These are phyloP conservation scores for Phialophora macrospora DNA, from an alignment of 2,329 filamentous ascomycete genomes.

Conservation along the genomic window DNA sequence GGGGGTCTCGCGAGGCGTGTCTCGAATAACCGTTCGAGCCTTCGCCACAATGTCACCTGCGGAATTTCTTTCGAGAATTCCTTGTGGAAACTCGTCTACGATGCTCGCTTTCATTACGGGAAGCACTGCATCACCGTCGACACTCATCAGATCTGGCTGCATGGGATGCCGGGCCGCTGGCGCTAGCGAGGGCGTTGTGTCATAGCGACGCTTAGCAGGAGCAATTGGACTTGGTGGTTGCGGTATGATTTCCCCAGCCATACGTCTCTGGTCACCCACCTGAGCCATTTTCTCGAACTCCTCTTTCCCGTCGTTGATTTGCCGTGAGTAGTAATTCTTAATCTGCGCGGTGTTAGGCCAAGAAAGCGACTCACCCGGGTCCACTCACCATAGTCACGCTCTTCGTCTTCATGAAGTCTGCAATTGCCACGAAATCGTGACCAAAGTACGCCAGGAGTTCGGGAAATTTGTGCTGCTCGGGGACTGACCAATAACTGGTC, in stretches of 20 bases:
- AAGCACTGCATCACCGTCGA: slow-evolving; percentile 49
- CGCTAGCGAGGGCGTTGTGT: slow-evolving; percentile 50
- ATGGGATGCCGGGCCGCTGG: slow-evolving; percentile 29
- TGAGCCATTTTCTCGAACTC: slow-evolving; percentile 52
- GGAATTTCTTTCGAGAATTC: slow-evolving; percentile 29
- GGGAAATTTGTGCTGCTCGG: slow-evolving; percentile 55
- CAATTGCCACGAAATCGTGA: slow-evolving; percentile 55
- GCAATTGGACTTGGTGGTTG: slow-evolving; percentile 51
- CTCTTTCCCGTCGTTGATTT: slow-evolving; percentile 50
- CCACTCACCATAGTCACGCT: slow-evolving; percentile 56
- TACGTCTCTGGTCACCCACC: slow-evolving; percentile 54
- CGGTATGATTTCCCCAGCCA: slow-evolving; percentile 51
- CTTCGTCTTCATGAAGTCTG: slow-evolving; percentile 58
- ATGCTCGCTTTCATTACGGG: slow-evolving; percentile 43
- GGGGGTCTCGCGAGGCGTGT: slow-evolving; percentile 25
- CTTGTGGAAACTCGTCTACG: slow-evolving; percentile 37
- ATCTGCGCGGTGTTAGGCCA: slow-evolving; percentile 44
- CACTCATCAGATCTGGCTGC: slow-evolving; percentile 43
- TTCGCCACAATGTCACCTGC: slow-evolving; percentile 34
- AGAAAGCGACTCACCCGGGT: background rate
- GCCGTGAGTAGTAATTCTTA: slow-evolving; percentile 56
- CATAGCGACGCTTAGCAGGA: slow-evolving; percentile 54
- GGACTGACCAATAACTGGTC: slow-evolving; percentile 59
- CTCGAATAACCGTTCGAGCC: slow-evolving; percentile 21
- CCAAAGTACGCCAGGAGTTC: slow-evolving; percentile 54